Conservation (phyloP, 768 basidiomycete species). For the Termitomyces sp. region DNA sequence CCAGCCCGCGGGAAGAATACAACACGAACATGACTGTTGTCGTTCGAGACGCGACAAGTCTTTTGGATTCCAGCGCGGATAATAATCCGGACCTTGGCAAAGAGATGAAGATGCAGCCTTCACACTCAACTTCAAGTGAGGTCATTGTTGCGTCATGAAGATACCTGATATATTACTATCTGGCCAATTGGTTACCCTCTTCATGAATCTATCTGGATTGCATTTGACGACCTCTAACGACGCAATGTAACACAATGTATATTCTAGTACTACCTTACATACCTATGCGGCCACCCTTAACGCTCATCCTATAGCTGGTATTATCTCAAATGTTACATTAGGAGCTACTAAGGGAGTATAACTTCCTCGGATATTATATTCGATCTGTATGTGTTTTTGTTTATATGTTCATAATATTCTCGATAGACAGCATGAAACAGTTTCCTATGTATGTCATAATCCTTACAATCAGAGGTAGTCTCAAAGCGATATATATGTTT, state of each 20-base stretch:
- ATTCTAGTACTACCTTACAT: not conserved
- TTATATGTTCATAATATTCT: not conserved
- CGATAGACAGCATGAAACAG: not conserved
- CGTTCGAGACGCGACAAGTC: conserved; percentile 27
- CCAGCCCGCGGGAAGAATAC: conserved; percentile 46
- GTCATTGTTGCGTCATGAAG: not conserved
- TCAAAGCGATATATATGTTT: not conserved
- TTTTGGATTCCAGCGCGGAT: conserved; percentile 19
- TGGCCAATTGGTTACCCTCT: not conserved
- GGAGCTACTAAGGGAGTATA: not conserved
- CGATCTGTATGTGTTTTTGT: not conserved
- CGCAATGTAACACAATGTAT: not conserved
- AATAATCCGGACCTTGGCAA: conserved; percentile 15
- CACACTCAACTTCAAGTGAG: not conserved
- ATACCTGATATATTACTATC: not conserved
- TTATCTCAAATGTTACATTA: not conserved
- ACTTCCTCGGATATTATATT: not conserved
- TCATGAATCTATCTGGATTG: not conserved
- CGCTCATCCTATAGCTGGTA: not conserved
- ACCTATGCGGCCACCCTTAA: not conserved
- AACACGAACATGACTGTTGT: conserved; percentile 25
- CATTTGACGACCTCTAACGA: conserved; percentile 1
- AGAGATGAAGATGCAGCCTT: conserved; percentile 8
- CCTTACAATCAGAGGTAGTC: no score
- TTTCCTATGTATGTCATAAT: not conserved